Base-by-base conservation (phyloP, 2,329 filamentous ascomycete genomes). In the Stemphylium lycopersici region DNA sequence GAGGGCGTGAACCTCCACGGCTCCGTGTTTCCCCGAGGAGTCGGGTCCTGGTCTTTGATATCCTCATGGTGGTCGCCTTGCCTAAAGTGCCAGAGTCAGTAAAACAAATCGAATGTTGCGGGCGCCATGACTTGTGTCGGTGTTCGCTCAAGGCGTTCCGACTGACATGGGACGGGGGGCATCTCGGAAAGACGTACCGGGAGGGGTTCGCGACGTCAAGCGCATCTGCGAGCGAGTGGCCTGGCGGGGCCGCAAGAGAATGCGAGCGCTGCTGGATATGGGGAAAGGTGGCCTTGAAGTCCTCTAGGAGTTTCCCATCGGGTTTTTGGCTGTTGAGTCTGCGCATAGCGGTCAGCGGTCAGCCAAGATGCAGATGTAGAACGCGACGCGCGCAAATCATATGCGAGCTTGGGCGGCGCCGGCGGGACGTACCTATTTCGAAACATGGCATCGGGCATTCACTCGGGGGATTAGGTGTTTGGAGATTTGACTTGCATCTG, bases 1-100 rank as follows among this genome's bases (percentile, higher is more conserved):
- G 92, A 95, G 3, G 93, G 91, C 2, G 93, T 96, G 69, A 96
- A 92, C 62, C 90, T 85, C 87, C 93, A 95, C 65, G 84, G 87
- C 65, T 97, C 92, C 68, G 89, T 87, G 37, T 89, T 84, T 15
- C 87, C 89, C 72, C 90, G 86, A 4, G 91, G 91, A 3, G 91
- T 96, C 16, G 90, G 89, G 69, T 96, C 91, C 68, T 90, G 85
- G 76, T 95, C 90, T 73, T 90, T 91, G 60, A 85, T 76, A 52
- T 81, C 78, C 33, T 82, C 77, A 38, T 77, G 73, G 43, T 80
- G 78, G 58, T 75, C 76, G 62, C 75, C 78, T 40, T 77, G 72
- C 61, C 79, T 83, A 67, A 29, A 44, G 31, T 15, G 33, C 20
- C 24, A n/a, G 15, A 22, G 15, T 53, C 29, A 55, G 50, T 22